Evolutionary conservation across 2,329 filamentous ascomycete species (phyloP).

Genomic region (Fusarium sp.): DNA sequence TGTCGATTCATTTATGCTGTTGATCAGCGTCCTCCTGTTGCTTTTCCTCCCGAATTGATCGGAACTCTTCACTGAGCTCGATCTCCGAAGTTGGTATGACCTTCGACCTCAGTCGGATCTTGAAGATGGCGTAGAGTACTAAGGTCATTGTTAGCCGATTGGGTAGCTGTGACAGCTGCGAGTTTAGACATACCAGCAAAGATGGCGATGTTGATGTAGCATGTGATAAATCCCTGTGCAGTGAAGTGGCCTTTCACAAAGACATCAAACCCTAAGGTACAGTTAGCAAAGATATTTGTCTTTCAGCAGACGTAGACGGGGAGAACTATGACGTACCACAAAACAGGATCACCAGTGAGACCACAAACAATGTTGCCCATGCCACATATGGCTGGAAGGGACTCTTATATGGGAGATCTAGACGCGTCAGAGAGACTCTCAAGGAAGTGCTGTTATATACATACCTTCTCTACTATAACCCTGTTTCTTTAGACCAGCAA

Average conservation of each 20-base stretch:
- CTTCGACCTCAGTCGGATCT: neutral
- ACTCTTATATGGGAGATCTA: neutral
- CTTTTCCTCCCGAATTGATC: neutral
- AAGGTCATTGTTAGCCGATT: neutral
- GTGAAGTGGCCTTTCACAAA: neutral
- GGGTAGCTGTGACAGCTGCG: fast-evolving
- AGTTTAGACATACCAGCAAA: neutral
- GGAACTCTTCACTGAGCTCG: neutral
- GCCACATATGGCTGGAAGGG: neutral
- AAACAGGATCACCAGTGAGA: neutral
- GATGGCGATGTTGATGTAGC: neutral
- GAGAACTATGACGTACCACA: neutral
- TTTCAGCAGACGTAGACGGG: no score
- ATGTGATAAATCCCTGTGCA: neutral
- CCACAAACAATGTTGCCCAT: neutral
- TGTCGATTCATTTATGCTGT: no score
- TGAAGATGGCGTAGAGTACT: neutral
- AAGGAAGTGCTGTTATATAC: fast-evolving
- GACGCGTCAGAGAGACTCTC: fast-evolving
- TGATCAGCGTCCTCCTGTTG: neutral
- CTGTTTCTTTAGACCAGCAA: neutral
- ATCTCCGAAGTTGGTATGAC: neutral
- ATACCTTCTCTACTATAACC: neutral
- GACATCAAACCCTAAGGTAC: neutral
- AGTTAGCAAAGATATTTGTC: fast-evolving